These are phyloP conservation scores for Chalaropsis ovoidea DNA, from an alignment of 2,329 filamentous ascomycete genomes.

Conservation along the genomic window DNA sequence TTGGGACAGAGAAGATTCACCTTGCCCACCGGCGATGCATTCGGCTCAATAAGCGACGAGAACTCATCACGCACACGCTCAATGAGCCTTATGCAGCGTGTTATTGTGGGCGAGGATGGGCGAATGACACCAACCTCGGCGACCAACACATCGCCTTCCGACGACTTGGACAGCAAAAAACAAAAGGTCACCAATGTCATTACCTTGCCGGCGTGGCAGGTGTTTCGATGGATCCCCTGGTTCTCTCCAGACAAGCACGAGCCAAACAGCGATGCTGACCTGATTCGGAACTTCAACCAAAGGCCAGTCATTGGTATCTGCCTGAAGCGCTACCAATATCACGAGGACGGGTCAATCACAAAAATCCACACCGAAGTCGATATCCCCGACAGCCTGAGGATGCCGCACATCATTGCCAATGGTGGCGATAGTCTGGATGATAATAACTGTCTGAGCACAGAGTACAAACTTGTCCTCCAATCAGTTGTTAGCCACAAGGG, in stretches of 20 bases:
- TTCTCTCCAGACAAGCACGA: constrained; percentile 53
- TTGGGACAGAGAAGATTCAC: constrained; percentile 12
- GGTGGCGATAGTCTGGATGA: constrained; percentile 32
- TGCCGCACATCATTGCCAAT: constrained; percentile 75
- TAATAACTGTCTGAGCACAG: constrained; percentile 59
- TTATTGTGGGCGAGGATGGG: constrained; percentile 44
- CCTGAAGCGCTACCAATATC: constrained; percentile 63
- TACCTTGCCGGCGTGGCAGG: constrained; percentile 93
- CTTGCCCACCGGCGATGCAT: background rate
- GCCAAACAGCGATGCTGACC: constrained; percentile 59
- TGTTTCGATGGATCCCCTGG: constrained; percentile 91
- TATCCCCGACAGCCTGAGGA: constrained; percentile 67
- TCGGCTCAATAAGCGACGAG: background rate
- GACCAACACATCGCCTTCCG: constrained; percentile 29
- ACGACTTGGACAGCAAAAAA: constrained; percentile 32
- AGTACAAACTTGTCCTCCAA: constrained; percentile 86
- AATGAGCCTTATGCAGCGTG: constrained; percentile 52
- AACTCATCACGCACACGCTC: constrained; percentile 31
- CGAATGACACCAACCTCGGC: constrained; percentile 21
- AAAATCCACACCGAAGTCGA: constrained; percentile 64
- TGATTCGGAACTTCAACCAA: constrained; percentile 77
- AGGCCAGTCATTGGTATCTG: constrained; percentile 86
- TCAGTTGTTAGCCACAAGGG: constrained; percentile 89
- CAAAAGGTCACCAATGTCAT: constrained; percentile 63
- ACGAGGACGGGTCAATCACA: constrained; percentile 17